These are phyloP conservation scores for Xylaria sp. DNA, from an alignment of 2,329 filamentous ascomycete species.

Conservation along the genomic window DNA sequence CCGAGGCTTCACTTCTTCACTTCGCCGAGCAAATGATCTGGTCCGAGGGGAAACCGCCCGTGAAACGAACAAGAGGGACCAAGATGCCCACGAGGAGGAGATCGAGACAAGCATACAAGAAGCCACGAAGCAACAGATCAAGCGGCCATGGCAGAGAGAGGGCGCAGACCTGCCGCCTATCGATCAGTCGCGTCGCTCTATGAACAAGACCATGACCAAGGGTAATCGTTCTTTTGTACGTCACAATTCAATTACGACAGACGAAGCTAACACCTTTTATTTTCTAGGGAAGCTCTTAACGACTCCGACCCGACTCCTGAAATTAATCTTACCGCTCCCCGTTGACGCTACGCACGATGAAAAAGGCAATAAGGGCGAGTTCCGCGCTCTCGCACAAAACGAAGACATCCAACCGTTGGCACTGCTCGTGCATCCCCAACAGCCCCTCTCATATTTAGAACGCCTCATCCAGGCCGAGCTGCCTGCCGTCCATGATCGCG, in stretches of 20 bases:
- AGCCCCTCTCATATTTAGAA: conserved; percentile 90
- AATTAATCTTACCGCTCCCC: conserved; percentile 74
- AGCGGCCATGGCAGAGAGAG: conserved; percentile 71
- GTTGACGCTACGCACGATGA: conserved; percentile 65
- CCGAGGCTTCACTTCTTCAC: conserved; percentile 38
- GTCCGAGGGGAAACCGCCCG: conserved; percentile 40
- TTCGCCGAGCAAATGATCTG: conserved; percentile 28
- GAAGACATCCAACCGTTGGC: conserved; percentile 85
- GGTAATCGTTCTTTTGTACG: conserved; percentile 54
- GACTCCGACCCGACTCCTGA: conserved; percentile 76
- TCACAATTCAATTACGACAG: not conserved
- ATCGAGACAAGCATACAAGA: conserved; percentile 48
- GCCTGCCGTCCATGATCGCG: conserved; percentile 71
- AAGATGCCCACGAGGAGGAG: conserved; percentile 48
- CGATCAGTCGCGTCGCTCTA: conserved; percentile 55
- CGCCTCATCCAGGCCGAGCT: conserved; percentile 89
- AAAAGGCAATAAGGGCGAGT: conserved; percentile 54
- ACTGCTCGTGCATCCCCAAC: conserved; percentile 86
- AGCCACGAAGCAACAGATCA: conserved; percentile 64
- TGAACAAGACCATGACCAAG: conserved; percentile 68
- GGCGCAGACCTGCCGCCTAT: conserved; percentile 69
- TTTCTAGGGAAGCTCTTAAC: conserved; percentile 73
- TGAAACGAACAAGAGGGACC: conserved; percentile 45
- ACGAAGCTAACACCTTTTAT: conserved; percentile 9
- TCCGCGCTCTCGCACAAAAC: conserved; percentile 57